Percentiles rank a stretch among this genome's conserved stretches.
Evolutionary conservation across 2,329 filamentous ascomycete genomes (phyloP).

Genomic region (Coniochaeta prunicola): DNA sequence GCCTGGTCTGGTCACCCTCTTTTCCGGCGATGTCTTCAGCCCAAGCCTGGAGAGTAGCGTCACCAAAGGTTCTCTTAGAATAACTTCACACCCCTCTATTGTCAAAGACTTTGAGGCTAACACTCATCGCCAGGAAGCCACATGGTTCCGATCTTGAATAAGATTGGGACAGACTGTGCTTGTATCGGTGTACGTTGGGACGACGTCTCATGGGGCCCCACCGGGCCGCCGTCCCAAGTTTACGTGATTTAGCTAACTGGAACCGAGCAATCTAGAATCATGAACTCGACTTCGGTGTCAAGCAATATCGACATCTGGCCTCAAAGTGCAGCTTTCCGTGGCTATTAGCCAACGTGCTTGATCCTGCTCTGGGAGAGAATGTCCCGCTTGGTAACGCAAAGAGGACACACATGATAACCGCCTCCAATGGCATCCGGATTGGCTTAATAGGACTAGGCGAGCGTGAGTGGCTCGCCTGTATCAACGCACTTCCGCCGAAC

Average conservation of each 20-base stretch:
- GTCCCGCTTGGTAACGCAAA: constrained; percentile 70
- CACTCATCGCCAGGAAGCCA: constrained; percentile 51
- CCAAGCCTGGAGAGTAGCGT: constrained; percentile 82
- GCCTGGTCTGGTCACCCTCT: constrained; percentile 66
- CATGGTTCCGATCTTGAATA: constrained; percentile 82
- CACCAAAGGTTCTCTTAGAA: constrained; percentile 60
- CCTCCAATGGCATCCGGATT: constrained; percentile 78
- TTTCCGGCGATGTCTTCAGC: constrained; percentile 90
- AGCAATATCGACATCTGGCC: constrained; percentile 67
- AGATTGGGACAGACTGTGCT: constrained; percentile 69
- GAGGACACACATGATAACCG: constrained; percentile 68
- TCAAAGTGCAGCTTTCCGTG: constrained; percentile 78
- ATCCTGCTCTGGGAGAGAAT: constrained; percentile 69
- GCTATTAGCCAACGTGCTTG: constrained; percentile 82
- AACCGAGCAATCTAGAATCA: constrained; percentile 55
- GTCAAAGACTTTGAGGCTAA: not conserved
- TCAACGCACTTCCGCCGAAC: constrained; percentile 77
- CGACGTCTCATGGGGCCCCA: not conserved
- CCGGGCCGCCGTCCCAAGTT: not conserved
- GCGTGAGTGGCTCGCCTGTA: constrained; percentile 82
- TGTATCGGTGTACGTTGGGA: constrained; percentile 63
- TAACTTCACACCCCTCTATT: not conserved
- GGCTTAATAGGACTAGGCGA: constrained; percentile 82
- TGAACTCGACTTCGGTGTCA: constrained; percentile 85
- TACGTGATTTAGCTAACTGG: not conserved